A percentile compares a stretch with the other conserved stretches of the same genome.
Conservation (phyloP, 169 alveolate genomes). For the Cryptosporidium bovis region DNA sequence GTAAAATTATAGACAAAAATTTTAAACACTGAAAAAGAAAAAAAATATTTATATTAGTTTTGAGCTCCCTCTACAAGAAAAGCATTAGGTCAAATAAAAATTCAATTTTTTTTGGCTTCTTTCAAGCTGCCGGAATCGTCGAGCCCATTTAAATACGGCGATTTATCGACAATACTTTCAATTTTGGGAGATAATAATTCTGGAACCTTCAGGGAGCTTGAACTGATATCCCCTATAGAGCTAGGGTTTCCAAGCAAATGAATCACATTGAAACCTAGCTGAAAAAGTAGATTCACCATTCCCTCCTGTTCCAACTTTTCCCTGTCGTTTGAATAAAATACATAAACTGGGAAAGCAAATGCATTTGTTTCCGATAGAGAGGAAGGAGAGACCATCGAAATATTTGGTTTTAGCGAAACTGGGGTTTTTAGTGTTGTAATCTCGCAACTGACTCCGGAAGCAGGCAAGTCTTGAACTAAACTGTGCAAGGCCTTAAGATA, state of each 20-base stretch:
- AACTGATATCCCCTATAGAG: background rate
- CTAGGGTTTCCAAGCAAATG: constrained; percentile 43
- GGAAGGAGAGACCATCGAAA: constrained; percentile 13
- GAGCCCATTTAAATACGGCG: too few species aligned
- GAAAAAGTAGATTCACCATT: constrained; percentile 52
- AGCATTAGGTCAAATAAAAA: background rate
- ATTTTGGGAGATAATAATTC: constrained; percentile 27
- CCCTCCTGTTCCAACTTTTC: constrained; percentile 48
- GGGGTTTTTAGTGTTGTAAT: background rate
- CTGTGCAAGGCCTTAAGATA: constrained; percentile 17
- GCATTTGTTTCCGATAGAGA: constrained; percentile 22
- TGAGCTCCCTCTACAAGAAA: too few species aligned
- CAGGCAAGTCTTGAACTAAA: constrained; percentile 15
- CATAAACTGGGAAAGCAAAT: constrained; percentile 8
- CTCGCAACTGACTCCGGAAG: background rate
- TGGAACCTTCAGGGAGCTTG: constrained; percentile 9
- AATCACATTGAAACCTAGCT: constrained; percentile 56
- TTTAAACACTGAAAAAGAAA: too few species aligned
- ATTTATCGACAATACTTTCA: too few species aligned
- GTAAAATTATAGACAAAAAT: too few species aligned
- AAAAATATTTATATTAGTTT: too few species aligned
- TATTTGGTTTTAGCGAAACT: constrained; percentile 1
- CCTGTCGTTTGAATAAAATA: constrained; percentile 37
- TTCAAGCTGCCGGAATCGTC: too few species aligned
- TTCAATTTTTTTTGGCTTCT: background rate